These are phyloP conservation scores for Epichloe elymi DNA, from an alignment of 2,329 filamentous ascomycete species.

Conservation along the genomic window DNA sequence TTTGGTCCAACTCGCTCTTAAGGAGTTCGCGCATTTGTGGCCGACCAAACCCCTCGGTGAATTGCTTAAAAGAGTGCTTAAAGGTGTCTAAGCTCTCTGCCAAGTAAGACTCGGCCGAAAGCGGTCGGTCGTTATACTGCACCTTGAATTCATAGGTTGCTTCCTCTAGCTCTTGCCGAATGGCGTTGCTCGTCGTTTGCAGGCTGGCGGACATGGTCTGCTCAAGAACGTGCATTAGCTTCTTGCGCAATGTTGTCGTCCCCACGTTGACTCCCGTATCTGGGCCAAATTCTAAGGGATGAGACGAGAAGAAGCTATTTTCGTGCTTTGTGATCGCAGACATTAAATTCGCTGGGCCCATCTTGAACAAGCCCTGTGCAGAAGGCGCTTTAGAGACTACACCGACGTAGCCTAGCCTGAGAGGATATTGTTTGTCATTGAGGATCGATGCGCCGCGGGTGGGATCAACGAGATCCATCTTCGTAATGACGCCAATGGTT, in stretches of 20 bases:
- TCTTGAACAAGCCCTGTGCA: constrained; percentile 64
- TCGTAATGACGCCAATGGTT: constrained; percentile 97
- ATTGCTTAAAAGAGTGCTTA: constrained; percentile 95
- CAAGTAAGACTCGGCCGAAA: constrained; percentile 92
- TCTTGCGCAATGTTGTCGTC: constrained; percentile 78
- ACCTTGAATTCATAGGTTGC: constrained; percentile 98
- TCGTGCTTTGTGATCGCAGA: constrained; percentile 80
- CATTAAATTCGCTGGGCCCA: constrained; percentile 67
- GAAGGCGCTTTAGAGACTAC: constrained; percentile 75
- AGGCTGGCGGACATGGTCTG: constrained; percentile 93
- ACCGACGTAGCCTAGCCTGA: constrained; percentile 91
- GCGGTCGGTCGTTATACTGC: constrained; percentile 91
- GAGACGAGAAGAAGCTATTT: constrained; percentile 69
- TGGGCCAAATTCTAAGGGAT: constrained; percentile 67
- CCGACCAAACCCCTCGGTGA: constrained; percentile 78
- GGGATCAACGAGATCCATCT: constrained; percentile 94
- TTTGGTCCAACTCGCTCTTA: constrained; percentile 86
- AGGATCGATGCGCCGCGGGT: constrained; percentile 65
- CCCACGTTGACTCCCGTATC: constrained; percentile 64
- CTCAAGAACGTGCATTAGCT: constrained; percentile 92
- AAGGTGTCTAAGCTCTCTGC: constrained; percentile 91
- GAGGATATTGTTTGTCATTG: constrained; percentile 80
- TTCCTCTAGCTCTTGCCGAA: constrained; percentile 89
- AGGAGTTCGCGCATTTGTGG: constrained; percentile 79
- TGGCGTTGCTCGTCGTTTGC: constrained; percentile 79